These are phyloP conservation scores for Furcasterigmium furcatum DNA, from an alignment of 2,329 filamentous ascomycete genomes.

Conservation along the genomic window DNA sequence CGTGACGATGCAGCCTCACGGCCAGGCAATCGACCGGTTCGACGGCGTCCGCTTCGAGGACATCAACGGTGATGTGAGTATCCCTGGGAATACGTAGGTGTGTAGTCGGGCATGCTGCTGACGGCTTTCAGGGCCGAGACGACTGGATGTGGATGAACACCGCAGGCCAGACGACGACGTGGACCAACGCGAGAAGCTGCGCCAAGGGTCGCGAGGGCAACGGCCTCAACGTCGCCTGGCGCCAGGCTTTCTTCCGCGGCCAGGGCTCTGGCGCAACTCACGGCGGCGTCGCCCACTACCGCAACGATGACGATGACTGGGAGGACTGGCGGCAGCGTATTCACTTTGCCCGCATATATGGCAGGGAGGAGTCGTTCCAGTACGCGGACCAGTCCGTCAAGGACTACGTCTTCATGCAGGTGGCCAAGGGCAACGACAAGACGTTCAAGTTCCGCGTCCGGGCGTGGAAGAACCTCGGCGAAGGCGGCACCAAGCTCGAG, in stretches of 20 bases:
- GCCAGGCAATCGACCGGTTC: slow-evolving; percentile 15
- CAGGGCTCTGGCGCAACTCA: slow-evolving; percentile 11
- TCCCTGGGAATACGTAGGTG: too few species aligned
- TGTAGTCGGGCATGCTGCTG: too few species aligned
- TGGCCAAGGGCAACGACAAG: neutral
- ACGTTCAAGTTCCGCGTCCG: neutral
- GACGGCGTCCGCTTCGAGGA: slow-evolving; percentile 16
- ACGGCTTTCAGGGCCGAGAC: slow-evolving; percentile 13
- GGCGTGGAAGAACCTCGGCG: slow-evolving; percentile 13
- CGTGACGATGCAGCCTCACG: slow-evolving; percentile 7
- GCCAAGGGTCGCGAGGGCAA: slow-evolving; percentile 10
- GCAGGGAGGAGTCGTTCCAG: slow-evolving; percentile 6
- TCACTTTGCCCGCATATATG: slow-evolving; percentile 12
- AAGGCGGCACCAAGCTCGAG: slow-evolving; percentile 10
- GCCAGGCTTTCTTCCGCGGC: slow-evolving; percentile 10
- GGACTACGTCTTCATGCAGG: slow-evolving; percentile 12
- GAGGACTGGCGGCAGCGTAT: neutral
- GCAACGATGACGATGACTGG: neutral
- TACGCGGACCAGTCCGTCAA: too few species aligned
- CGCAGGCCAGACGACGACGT: slow-evolving; percentile 14
- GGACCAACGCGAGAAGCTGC: slow-evolving; percentile 18
- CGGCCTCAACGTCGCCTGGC: slow-evolving; percentile 19
- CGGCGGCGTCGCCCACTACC: neutral
- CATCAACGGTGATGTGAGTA: slow-evolving; percentile 13
- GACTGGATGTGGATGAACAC: slow-evolving; percentile 19